A percentile compares a stretch with the other conserved stretches of the same genome.
Conservation (phyloP, 768 basidiomycete genomes). For the Fomitopsis serialis region DNA sequence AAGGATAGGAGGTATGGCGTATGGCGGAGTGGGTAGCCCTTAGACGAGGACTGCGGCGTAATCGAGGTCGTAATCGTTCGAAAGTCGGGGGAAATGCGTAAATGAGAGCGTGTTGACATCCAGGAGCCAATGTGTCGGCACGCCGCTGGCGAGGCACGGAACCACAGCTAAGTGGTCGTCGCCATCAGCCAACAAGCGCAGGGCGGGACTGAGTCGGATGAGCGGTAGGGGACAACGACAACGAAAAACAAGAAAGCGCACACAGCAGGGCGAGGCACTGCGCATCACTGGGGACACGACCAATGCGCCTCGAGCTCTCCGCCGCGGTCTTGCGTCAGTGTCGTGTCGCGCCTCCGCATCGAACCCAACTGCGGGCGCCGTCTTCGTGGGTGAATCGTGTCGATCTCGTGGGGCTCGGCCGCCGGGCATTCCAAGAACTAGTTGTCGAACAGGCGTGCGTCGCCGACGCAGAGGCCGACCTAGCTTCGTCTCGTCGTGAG, state of each 20-base stretch:
- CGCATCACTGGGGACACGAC: constrained; percentile 43
- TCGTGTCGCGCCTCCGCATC: constrained; percentile 48
- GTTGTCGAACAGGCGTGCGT: constrained; percentile 14
- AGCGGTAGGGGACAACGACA: constrained; percentile 13
- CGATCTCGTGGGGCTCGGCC: constrained; percentile 45
- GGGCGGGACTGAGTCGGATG: constrained; percentile 35
- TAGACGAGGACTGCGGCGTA: constrained; percentile 12
- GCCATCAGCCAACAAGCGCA: constrained; percentile 39
- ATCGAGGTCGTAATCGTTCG: constrained; percentile 9
- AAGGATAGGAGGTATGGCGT: constrained; percentile 2
- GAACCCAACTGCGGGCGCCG: constrained; percentile 47
- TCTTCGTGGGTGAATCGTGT: constrained; percentile 30
- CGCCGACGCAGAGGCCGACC: constrained; percentile 17
- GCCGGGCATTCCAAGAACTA: constrained; percentile 32
- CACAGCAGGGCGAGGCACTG: constrained; percentile 42
- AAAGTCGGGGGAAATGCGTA: constrained; percentile 16
- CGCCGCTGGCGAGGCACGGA: constrained; percentile 59
- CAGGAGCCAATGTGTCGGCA: constrained; percentile 71
- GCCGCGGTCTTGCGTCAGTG: constrained; percentile 35
- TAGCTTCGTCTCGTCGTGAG: constrained; percentile 15
- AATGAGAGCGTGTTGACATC: constrained; percentile 27
- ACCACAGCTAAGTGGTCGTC: constrained; percentile 84
- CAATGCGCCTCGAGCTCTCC: constrained; percentile 46
- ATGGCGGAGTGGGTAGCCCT: constrained; percentile 14
- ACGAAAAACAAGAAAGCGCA: constrained; percentile 49